phyloP scores from a whole-genome alignment of 1,284 basidiomycete species.

The Sporisorium exsertum region DNA sequence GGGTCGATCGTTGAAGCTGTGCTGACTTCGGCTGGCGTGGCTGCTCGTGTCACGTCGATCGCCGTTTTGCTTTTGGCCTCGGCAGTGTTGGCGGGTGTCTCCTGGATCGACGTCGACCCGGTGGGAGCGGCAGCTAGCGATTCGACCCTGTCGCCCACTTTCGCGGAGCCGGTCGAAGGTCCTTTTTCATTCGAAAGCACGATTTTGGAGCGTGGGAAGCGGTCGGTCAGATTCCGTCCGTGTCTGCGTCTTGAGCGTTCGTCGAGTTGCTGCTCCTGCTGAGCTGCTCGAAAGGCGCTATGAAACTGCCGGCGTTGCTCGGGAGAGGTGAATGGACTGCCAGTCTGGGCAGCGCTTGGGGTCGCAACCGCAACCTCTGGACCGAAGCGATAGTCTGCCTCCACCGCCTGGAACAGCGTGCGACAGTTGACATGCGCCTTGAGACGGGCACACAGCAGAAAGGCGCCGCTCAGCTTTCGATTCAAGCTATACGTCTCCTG shows the following conservation, averaged over 20 bases:
- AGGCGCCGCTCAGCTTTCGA: constrained; percentile 91
- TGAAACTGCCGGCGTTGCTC: constrained; percentile 41
- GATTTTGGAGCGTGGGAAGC: constrained; percentile 42
- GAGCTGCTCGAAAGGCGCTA: constrained; percentile 16
- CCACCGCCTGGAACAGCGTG: constrained; percentile 70
- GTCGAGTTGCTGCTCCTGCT: not conserved
- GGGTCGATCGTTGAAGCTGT: constrained; percentile 3
- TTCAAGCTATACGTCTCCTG: constrained; percentile 95
- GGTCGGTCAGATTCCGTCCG: constrained; percentile 41
- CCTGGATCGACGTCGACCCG: constrained; percentile 74
- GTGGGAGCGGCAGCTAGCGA: constrained; percentile 28
- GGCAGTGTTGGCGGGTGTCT: constrained; percentile 82
- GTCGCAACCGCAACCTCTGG: not conserved
- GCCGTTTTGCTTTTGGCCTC: constrained; percentile 78
- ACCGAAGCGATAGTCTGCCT: constrained; percentile 31
- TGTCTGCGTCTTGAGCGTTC: constrained; percentile 6
- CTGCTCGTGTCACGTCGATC: constrained; percentile 60
- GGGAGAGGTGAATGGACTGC: constrained; percentile 17
- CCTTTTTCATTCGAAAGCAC: constrained; percentile 10
- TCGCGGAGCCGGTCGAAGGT: constrained; percentile 4
- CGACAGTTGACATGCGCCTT: constrained; percentile 81
- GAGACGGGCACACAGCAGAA: constrained; percentile 87
- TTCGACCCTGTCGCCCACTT: constrained; percentile 33
- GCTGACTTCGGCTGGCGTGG: constrained; percentile 22
- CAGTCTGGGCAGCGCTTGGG: constrained; percentile 2